A percentile compares a stretch with the other conserved stretches of the same genome.
These are phyloP conservation scores for Rhizopus delemar DNA, from an alignment of 371 early-diverging fungal species.

Conservation along the genomic window DNA sequence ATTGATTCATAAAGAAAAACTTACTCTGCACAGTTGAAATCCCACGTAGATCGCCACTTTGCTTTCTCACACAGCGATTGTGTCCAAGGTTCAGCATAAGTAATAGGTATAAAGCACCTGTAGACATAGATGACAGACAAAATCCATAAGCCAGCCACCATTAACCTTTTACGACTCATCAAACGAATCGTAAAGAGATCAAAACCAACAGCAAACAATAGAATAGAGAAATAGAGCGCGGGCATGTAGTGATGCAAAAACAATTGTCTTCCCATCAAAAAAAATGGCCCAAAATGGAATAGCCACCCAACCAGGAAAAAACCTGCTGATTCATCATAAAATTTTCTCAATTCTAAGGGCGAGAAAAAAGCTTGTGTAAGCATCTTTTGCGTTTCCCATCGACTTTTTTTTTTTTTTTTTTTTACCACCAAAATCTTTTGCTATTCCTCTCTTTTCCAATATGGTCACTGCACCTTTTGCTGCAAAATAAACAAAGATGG, in stretches of 20 bases:
- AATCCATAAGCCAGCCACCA: constrained; percentile 54
- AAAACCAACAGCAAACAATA: constrained; percentile 71
- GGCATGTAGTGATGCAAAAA: constrained; percentile 99
- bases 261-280: constrained; percentile 92
- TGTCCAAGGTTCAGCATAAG: constrained; percentile 85
- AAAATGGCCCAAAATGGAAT: constrained; percentile 96
- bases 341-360: constrained; percentile 39
- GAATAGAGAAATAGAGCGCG: constrained; percentile 82
- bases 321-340: constrained; percentile 75
- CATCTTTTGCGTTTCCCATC: no score
- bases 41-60: constrained; percentile 86
- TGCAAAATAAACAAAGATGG: constrained; percentile 62
- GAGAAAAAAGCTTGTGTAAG: no score
- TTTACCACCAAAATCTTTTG: constrained; percentile 58
- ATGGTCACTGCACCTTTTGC: constrained; percentile 65
- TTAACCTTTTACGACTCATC: constrained; percentile 44
- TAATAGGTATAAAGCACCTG: constrained; percentile 74
- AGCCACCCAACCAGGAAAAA: constrained; percentile 89
- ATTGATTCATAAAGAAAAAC: constrained; percentile 2
- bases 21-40: constrained; percentile 50
- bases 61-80: constrained; percentile 64
- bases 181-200: constrained; percentile 78
- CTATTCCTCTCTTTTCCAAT: constrained; percentile 76
- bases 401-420: not conserved
- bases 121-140: constrained; percentile 57